Percentiles rank a stretch among this genome's conserved stretches.
Conservation (phyloP, 306 rosid species). For the Vicia sativa region DNA sequence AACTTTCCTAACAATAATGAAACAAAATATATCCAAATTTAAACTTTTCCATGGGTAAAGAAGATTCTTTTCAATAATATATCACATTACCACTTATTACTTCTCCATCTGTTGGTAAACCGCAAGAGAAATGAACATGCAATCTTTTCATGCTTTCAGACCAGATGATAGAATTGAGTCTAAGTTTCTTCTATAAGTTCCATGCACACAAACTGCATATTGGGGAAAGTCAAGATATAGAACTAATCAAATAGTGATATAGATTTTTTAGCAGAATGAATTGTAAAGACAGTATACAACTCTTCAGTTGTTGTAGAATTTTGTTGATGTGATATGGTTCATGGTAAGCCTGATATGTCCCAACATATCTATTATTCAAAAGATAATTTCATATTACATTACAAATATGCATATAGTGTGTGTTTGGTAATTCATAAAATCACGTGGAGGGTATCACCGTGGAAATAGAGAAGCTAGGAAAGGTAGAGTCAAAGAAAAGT, state of each 20-base stretch:
- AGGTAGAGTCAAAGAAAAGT: too few species aligned
- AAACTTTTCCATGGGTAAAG: too few species aligned
- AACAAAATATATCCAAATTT: too few species aligned
- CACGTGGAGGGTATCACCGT: too few species aligned
- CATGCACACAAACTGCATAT: slow-evolving; percentile 88
- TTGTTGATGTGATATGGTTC: slow-evolving; percentile 1
- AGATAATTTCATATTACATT: background rate
- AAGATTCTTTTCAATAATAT: too few species aligned
- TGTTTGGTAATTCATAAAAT: too few species aligned
- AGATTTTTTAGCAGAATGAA: background rate
- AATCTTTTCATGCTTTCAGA: slow-evolving; percentile 85
- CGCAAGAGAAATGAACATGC: slow-evolving; percentile 88
- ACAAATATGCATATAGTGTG: slow-evolving; percentile 5
- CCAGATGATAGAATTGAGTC: slow-evolving; percentile 80
- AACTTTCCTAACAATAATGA: background rate
- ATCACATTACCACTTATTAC: slow-evolving; percentile 1
- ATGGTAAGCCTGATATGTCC: slow-evolving; percentile 10
- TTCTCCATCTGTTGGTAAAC: slow-evolving; percentile 89
- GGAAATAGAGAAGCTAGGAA: too few species aligned
- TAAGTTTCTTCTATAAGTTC: slow-evolving; percentile 77
- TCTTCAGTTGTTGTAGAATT: background rate
- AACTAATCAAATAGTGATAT: slow-evolving; percentile 5
- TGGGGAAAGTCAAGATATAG: slow-evolving; percentile 27
- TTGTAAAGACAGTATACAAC: background rate
- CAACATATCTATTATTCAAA: slow-evolving; percentile 7